phyloP scores from a whole-genome alignment of 106 monocot genomes.

The Acorus calamus region DNA sequence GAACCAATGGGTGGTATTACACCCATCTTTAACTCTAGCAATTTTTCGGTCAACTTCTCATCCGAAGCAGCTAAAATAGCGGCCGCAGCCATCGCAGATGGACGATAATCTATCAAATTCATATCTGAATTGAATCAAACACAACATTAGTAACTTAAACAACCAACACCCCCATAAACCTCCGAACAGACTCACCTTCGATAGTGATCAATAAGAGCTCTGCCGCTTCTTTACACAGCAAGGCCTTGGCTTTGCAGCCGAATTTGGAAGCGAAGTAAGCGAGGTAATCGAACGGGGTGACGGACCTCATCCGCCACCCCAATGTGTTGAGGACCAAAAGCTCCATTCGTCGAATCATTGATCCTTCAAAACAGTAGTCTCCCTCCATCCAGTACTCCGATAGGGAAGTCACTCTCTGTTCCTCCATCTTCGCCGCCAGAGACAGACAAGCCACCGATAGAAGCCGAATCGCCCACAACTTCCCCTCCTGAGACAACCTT shows the following conservation, averaged over 20 bases:
- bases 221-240: constrained; percentile 32
- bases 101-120: constrained; percentile 38
- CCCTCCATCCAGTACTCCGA: constrained; percentile 28
- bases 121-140: constrained; percentile 31
- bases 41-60: constrained; percentile 27
- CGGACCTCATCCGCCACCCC: constrained; percentile 60
- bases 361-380: constrained; percentile 27
- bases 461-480: constrained; percentile 47
- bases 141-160: background rate
- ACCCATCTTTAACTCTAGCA: constrained; percentile 35
- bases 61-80: constrained; percentile 48
- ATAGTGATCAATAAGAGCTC: constrained; percentile 31
- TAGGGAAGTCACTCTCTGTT: constrained; percentile 32
- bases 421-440: constrained; percentile 85
- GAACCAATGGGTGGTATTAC: constrained; percentile 13
- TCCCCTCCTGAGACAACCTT: constrained; percentile 20
- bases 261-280: constrained; percentile 44
- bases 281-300: constrained; percentile 71
- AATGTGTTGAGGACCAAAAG: constrained; percentile 61
- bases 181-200: constrained; percentile 28
- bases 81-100: constrained; percentile 53
- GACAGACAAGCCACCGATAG: constrained; percentile 77
- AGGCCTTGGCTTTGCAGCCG: constrained; percentile 9
- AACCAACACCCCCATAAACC: background rate
- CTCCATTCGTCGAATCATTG: constrained; percentile 60